Base-by-base conservation (phyloP, 2,329 filamentous ascomycete genomes). In the Pyrenochaeta sp. region DNA sequence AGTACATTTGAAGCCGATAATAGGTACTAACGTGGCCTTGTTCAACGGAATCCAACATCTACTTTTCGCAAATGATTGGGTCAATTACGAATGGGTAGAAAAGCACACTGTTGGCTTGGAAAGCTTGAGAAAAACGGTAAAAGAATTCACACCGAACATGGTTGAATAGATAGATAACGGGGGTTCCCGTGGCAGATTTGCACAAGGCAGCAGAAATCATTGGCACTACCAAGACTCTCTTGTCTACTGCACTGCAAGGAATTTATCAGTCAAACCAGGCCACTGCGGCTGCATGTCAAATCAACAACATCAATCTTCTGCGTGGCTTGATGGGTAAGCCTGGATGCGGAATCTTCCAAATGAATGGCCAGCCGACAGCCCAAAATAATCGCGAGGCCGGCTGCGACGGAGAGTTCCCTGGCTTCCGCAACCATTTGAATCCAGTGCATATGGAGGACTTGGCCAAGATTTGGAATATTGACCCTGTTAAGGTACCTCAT, bases 221-320 rank as follows among this genome's bases (percentile, higher is more conserved):
- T n/a, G 51, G 51, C 9, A 54, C 51, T 10, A 54, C 44, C 18
- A 54, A 27, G 21, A 49, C 51, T 10, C 33, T 54, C 15, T 39
- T 54, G 15, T 54, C 51, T 9, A 54, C 51, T 18, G 51, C 51
- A 14, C 35, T 54, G 4, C 51, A 54, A 27, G 51, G 51, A 17
- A 29, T 54, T 2, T 54, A 54, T 36, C 51, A 54, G 35, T 54
- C 51, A n/a, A 52, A 42, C 21, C 49, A 52, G 30, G 49, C 49
- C 12, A 52, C 49, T 10, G 49, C 49, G 21, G 49, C 49, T 35
- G 49, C 49, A 7, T 52, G 49, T 32, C 49, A 52, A 17, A 52
- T 52, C 49, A 52, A 52, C 31, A 52, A 52, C 37, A 52, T 33
- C 49, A 47, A 52, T 37, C 40, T 52, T 17, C 43, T 52, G 14